Evolutionary conservation across 164 flowering plant genomes (phyloP), one percentile per base, ranked within the genome.

Genomic region (Chloranthus sessilifolius): DNA sequence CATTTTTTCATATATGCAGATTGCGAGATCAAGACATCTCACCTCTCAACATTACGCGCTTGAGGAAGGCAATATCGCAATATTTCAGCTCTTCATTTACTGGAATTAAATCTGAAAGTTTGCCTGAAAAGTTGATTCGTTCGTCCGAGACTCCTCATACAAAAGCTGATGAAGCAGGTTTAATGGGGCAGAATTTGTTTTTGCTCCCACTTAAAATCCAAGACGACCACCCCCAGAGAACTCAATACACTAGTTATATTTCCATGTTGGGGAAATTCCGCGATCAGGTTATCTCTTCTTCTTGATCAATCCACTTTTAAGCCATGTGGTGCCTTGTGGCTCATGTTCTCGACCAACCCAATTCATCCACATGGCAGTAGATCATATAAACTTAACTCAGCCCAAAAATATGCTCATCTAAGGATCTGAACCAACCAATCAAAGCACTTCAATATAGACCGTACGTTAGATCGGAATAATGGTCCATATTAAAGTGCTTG

Each of bases 21-120:
- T 48, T 89, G 58, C 77, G 60, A 28, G 82, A 80, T 58, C 58
- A 65, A 51, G 79, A 81, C 42, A 53, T 73, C 31, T 53, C 60
- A 47, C 75, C 85, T 35, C 42, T 4, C 6, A 72, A 62, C 39
- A 41, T 54, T 54, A 33, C 23, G 40, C 63, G 47, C 50, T 35
- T 83, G 59, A 73, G 63, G 71, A 73, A 71, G 50, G 79, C 69
- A 41, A 71, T 82, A 31, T 56, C 65, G n/a, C 75, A 69, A 34
- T 81, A 72, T 63, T 91, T 87, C 52, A 56, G 59, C 38, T 60
- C 79, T 33, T 75, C 89, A 39, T 83, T 79, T 43, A 21, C 51
- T 42, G 67, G 58, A 55, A 53, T 49, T 16, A 67, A 67, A 50
- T 14, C 41, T 55, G 70, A 50, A 47, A 55, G 45, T 50, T 33